Percentiles rank a stretch among this genome's conserved stretches.
Conservation (phyloP, 108 stramenopile species). For the Pseudonitzschia multiseries region DNA sequence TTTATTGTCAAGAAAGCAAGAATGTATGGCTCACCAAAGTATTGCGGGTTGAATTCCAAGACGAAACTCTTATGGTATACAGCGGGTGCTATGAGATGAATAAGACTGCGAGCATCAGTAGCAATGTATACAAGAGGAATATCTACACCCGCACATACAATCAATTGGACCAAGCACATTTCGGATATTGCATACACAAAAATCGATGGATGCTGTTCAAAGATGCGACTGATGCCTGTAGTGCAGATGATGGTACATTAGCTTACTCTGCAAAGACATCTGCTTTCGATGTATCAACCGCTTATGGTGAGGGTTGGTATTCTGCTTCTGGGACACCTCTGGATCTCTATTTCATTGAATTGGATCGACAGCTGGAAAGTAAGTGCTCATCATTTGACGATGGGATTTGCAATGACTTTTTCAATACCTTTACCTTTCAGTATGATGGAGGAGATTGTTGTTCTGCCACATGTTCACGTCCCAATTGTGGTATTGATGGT, state of each 20-base stretch:
- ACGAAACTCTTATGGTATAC: neutral
- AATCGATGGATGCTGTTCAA: neutral
- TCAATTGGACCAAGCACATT: neutral
- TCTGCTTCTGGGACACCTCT: neutral
- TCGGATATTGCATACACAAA: neutral
- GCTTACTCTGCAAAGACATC: neutral
- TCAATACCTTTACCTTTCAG: neutral
- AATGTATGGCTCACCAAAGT: neutral
- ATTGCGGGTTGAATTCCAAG: conserved; percentile 5
- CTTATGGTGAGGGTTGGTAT: neutral
- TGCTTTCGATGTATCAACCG: neutral
- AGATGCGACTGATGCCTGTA: neutral
- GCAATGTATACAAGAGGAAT: neutral
- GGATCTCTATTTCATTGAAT: neutral
- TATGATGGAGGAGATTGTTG: conserved; percentile 14
- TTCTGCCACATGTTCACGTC: neutral
- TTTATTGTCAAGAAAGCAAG: neutral
- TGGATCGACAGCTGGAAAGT: neutral
- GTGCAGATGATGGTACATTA: neutral
- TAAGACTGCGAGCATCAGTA: neutral
- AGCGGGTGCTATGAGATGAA: neutral
- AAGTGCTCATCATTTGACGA: neutral
- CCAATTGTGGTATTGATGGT: neutral
- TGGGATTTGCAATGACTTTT: neutral
- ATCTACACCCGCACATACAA: neutral